A percentile compares a stretch with the other conserved stretches of the same genome.
Evolutionary conservation across 2,329 filamentous ascomycete species (phyloP).

Genomic region (Helotiales sp.): DNA sequence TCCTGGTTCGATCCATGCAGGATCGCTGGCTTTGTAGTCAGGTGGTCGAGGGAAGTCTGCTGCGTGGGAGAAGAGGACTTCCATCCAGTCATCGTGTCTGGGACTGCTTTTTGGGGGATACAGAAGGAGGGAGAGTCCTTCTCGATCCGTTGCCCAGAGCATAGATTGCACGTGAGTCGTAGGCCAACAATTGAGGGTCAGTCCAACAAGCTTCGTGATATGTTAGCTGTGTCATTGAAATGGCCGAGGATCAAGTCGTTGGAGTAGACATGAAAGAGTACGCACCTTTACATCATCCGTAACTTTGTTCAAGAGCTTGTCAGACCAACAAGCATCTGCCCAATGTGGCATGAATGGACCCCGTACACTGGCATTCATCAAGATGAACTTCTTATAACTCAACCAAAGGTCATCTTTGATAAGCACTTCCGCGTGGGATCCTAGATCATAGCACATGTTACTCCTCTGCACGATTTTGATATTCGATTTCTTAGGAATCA

Average conservation of each 20-base stretch:
- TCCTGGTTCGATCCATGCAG: not conserved
- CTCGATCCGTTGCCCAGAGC: slow-evolving; percentile 25
- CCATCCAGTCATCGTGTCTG: slow-evolving; percentile 5
- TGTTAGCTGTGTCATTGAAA: not conserved
- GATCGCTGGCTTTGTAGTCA: not conserved
- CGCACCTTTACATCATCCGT: slow-evolving; percentile 28
- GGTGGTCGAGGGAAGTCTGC: not conserved
- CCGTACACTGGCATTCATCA: slow-evolving; percentile 33
- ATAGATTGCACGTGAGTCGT: slow-evolving; percentile 25
- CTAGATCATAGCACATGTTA: slow-evolving; percentile 33
- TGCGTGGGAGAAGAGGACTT: not conserved
- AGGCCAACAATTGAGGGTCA: slow-evolving; percentile 20
- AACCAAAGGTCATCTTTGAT: slow-evolving; percentile 26
- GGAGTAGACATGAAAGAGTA: not conserved
- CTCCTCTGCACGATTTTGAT: slow-evolving; percentile 23
- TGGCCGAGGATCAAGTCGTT: not conserved
- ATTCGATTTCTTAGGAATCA: slow-evolving; percentile 23
- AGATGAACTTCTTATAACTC: slow-evolving; percentile 29
- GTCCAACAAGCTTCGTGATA: slow-evolving; percentile 20
- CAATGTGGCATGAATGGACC: slow-evolving; percentile 33
- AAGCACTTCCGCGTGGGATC: slow-evolving; percentile 28
- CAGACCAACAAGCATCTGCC: slow-evolving; percentile 30
- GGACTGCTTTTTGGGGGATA: slow-evolving; percentile 5
- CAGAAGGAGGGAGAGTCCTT: slow-evolving; percentile 19
- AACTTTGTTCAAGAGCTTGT: slow-evolving; percentile 25